These are phyloP conservation scores for Porogramme epimiltina DNA, from an alignment of 1,284 basidiomycete genomes.

Conservation along the genomic window DNA sequence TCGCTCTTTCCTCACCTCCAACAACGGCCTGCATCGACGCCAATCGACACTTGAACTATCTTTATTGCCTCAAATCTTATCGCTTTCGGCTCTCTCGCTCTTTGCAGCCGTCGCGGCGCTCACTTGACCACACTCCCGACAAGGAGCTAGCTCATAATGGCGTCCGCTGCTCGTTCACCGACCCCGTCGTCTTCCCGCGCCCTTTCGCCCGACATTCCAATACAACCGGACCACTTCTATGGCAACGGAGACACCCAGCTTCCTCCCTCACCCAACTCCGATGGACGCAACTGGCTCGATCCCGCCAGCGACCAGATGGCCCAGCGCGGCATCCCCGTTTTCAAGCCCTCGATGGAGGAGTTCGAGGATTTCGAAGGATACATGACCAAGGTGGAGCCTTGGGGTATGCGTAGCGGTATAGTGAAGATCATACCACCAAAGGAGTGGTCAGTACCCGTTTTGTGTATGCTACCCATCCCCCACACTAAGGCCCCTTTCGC, in stretches of 20 bases:
- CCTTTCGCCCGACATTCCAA: conserved; percentile 47
- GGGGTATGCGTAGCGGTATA: conserved; percentile 88
- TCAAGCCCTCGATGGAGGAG: conserved; percentile 88
- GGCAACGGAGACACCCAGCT: conserved; percentile 52
- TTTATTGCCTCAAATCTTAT: no score
- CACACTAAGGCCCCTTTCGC: conserved; percentile 5
- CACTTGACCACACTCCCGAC: no score
- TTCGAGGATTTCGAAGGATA: conserved; percentile 89
- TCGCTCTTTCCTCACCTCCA: no score
- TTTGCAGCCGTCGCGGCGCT: not conserved
- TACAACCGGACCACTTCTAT: conserved; percentile 85
- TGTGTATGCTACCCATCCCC: not conserved
- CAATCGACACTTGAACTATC: no score
- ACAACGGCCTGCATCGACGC: no score
- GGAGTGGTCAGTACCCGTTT: conserved; percentile 73
- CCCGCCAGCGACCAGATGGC: conserved; percentile 86
- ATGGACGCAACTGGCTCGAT: conserved; percentile 65
- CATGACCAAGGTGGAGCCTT: conserved; percentile 82
- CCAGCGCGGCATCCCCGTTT: conserved; percentile 89
- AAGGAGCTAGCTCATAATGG: conserved; percentile 19
- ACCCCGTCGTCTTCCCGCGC: conserved; percentile 54
- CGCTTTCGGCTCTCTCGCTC: no score
- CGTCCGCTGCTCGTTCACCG: not conserved
- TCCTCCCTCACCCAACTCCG: conserved; percentile 58
- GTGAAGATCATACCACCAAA: conserved; percentile 93